Conservation (phyloP, 768 basidiomycete species). For the Rubroboletus satanas region DNA sequence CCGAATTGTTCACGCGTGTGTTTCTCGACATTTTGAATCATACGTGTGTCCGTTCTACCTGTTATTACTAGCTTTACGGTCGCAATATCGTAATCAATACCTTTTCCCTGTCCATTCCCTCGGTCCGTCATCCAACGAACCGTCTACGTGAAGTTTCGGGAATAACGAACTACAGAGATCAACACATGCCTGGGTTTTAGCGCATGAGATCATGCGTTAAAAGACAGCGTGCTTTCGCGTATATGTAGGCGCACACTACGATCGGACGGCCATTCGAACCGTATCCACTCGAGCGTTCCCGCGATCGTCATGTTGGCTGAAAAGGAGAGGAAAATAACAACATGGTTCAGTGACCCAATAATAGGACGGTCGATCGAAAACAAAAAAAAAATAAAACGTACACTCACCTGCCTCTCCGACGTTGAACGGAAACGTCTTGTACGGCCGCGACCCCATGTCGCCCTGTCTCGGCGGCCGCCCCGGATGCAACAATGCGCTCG, state of each 20-base stretch:
- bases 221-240: constrained; percentile 77
- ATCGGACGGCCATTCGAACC: constrained; percentile 81
- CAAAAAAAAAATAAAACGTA: not conserved
- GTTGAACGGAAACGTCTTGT: constrained; percentile 82
- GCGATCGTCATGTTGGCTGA: constrained; percentile 57
- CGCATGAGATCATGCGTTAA: constrained; percentile 56
- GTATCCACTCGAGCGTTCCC: constrained; percentile 66
- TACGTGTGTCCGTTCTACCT: not conserved
- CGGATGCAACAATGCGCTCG: constrained; percentile 78
- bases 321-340: not conserved
- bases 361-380: too few species aligned
- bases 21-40: not conserved
- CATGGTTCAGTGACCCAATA: not conserved
- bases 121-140: not conserved
- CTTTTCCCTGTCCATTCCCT: not conserved
- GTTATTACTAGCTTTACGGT: not conserved
- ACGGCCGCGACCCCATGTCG: constrained; percentile 75
- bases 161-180: not conserved
- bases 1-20: not conserved
- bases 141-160: not conserved
- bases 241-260: constrained; percentile 82
- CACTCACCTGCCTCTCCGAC: constrained; percentile 76
- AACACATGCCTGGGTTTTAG: not conserved
- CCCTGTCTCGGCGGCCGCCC: constrained; percentile 92
- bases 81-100: not conserved